A percentile compares a stretch with the other conserved stretches of the same genome.
phyloP scores from a whole-genome alignment of 306 rosid genomes.

The Quercus variabilis region DNA sequence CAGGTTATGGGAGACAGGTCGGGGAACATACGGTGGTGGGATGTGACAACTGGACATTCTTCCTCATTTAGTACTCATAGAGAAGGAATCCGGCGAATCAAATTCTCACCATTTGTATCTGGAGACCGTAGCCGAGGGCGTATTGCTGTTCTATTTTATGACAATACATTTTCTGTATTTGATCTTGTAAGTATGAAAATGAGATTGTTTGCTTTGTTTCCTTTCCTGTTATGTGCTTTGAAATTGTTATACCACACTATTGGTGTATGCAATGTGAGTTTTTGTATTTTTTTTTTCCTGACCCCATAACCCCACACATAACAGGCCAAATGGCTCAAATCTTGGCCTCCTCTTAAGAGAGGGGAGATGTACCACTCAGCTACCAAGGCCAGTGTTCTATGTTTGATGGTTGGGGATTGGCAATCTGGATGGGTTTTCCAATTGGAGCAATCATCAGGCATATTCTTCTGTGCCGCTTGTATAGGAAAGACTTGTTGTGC shows the following conservation, averaged over 20 bases:
- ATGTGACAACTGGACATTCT: slow-evolving; percentile 86
- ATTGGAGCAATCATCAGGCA: background rate
- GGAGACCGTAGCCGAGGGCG: slow-evolving; percentile 96
- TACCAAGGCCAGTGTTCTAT: background rate
- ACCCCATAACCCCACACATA: background rate
- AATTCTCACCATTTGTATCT: slow-evolving; percentile 81
- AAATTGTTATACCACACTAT: background rate
- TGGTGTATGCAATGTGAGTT: background rate
- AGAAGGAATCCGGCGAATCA: slow-evolving; percentile 91
- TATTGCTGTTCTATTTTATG: slow-evolving; percentile 86
- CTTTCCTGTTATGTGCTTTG: slow-evolving; percentile 5
- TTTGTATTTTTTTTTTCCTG: background rate
- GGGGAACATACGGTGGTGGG: slow-evolving; percentile 98
- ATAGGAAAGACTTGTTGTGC: background rate
- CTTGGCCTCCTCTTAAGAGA: background rate
- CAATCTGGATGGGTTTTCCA: background rate
- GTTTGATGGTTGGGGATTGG: background rate
- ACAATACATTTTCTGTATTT: slow-evolving; percentile 88
- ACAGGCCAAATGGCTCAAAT: background rate
- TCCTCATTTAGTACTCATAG: slow-evolving; percentile 93
- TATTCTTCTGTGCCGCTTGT: background rate
- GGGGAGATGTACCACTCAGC: background rate
- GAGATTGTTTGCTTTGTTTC: slow-evolving; percentile 8
- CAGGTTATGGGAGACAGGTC: slow-evolving; percentile 99
- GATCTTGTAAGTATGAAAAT: slow-evolving; percentile 71